Percentiles rank a stretch among this genome's conserved stretches.
phyloP scores from a whole-genome alignment of 2,329 filamentous ascomycete genomes.

The Cladosporium sp. region DNA sequence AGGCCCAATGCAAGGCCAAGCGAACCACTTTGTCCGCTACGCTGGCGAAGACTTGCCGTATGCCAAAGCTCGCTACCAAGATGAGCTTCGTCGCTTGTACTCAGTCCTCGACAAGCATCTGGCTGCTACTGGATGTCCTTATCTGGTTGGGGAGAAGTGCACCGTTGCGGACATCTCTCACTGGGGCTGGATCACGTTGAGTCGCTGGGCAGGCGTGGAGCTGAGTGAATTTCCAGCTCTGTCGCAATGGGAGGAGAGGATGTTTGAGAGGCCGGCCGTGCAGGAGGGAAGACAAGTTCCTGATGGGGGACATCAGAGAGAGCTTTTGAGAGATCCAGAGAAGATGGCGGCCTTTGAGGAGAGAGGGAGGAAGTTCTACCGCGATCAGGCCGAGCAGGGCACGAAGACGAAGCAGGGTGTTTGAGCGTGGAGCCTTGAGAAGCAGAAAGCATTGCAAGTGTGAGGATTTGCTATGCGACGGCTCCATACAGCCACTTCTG shows the following conservation, averaged over 20 bases:
- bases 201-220: constrained; percentile 62
- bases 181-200: constrained; percentile 71
- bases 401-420: constrained; percentile 41
- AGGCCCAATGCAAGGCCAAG: constrained; percentile 73
- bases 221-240: constrained; percentile 72
- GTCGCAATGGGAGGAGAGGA: constrained; percentile 70
- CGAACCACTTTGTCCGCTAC: constrained; percentile 74
- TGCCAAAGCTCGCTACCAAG: constrained; percentile 74
- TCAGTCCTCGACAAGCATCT: constrained; percentile 72
- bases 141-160: constrained; percentile 60
- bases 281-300: constrained; percentile 75
- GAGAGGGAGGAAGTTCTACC: constrained; percentile 63
- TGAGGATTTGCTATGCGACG: neutral
- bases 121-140: constrained; percentile 47
- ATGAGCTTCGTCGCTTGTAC: constrained; percentile 78
- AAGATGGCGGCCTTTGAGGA: constrained; percentile 57
- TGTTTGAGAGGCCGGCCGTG: constrained; percentile 67
- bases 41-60: constrained; percentile 79
- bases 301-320: constrained; percentile 58
- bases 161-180: constrained; percentile 75
- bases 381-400: constrained; percentile 63
- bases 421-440: neutral
- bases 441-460: neutral
- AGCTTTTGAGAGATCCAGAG: constrained; percentile 57
- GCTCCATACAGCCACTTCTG: neutral